These are phyloP conservation scores for Collybia sp. DNA, from an alignment of 768 basidiomycete species.

Conservation along the genomic window DNA sequence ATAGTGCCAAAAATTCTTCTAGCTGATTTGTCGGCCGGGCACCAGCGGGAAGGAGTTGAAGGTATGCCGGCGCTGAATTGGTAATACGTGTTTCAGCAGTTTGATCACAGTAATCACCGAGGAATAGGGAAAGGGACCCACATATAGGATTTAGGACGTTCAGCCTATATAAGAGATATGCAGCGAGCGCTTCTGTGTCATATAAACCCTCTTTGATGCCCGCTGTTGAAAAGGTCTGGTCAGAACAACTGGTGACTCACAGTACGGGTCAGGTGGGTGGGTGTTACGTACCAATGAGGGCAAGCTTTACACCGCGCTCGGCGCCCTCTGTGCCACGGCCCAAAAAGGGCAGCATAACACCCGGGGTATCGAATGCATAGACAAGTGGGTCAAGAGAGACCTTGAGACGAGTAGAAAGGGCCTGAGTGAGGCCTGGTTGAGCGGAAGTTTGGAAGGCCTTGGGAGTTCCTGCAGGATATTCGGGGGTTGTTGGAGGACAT, in stretches of 20 bases:
- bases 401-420: slow-evolving; percentile 85
- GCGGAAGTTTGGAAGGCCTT: slow-evolving; percentile 90
- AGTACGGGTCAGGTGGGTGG: slow-evolving; percentile 8
- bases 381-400: slow-evolving; percentile 76
- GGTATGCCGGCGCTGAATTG: slow-evolving; percentile 66
- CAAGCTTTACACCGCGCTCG: slow-evolving; percentile 90
- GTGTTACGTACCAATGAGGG: slow-evolving; percentile 76
- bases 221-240: slow-evolving; percentile 40
- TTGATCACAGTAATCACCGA: slow-evolving; percentile 1
- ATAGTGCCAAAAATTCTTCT: slow-evolving; percentile 57
- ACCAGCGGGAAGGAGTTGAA: slow-evolving; percentile 51
- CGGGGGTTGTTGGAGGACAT: too few relatives aligned
- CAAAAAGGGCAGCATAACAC: slow-evolving; percentile 94
- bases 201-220: slow-evolving; percentile 94
- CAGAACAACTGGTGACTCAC: slow-evolving; percentile 12
- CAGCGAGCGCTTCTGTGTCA: slow-evolving; percentile 76
- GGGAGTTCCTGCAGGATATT: slow-evolving; percentile 49
- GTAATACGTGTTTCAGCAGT: slow-evolving; percentile 2
- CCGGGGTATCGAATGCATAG: slow-evolving; percentile 94
- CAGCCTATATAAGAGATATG: slow-evolving; percentile 83
- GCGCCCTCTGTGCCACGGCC: slow-evolving; percentile 82
- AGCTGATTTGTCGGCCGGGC: slow-evolving; percentile 57
- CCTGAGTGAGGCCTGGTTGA: slow-evolving; percentile 86
- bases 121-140: slow-evolving; percentile 32
- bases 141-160: slow-evolving; percentile 72